These are phyloP conservation scores for Pestalotiopsis sp. DNA, from an alignment of 2,329 filamentous ascomycete genomes.

Conservation along the genomic window DNA sequence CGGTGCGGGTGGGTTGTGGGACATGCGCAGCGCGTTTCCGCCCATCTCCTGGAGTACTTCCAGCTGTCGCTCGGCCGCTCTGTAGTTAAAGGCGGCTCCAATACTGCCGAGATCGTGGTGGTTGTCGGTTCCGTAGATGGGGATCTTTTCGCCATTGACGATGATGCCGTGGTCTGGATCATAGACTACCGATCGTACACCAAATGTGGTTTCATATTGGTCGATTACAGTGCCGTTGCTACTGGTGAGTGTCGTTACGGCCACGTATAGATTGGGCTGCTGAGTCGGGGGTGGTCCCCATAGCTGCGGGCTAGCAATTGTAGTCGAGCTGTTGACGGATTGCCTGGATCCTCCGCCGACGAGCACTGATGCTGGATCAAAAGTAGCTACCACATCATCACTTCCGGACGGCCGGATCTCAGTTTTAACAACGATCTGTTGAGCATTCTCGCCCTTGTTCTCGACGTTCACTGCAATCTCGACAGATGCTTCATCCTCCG, in stretches of 20 bases:
- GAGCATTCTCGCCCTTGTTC: conserved; percentile 37
- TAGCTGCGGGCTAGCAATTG: conserved; percentile 39
- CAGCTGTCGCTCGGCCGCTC: conserved; percentile 50
- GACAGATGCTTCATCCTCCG: conserved; percentile 44
- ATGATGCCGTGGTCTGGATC: conserved; percentile 41
- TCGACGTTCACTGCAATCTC: conserved; percentile 46
- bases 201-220: conserved; percentile 51
- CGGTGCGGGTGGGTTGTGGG: conserved; percentile 54
- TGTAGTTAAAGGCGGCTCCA: conserved; percentile 50
- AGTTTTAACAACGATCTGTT: conserved; percentile 40
- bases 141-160: conserved; percentile 46
- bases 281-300: conserved; percentile 51
- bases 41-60: conserved; percentile 52
- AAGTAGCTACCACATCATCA: conserved; percentile 37
- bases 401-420: not conserved
- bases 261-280: conserved; percentile 48
- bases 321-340: conserved; percentile 34
- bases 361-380: conserved; percentile 27
- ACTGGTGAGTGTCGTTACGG: conserved; percentile 40
- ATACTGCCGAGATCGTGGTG: conserved; percentile 54
- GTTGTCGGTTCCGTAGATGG: conserved; percentile 48
- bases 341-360: conserved; percentile 33
- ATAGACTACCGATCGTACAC: conserved; percentile 46
- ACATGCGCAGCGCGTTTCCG: conserved; percentile 49
- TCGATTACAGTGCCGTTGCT: conserved; percentile 33